Percentiles rank a stretch among this genome's conserved stretches.
Evolutionary conservation across 2,329 filamentous ascomycete genomes (phyloP).

Genomic region (Nemania sp.): DNA sequence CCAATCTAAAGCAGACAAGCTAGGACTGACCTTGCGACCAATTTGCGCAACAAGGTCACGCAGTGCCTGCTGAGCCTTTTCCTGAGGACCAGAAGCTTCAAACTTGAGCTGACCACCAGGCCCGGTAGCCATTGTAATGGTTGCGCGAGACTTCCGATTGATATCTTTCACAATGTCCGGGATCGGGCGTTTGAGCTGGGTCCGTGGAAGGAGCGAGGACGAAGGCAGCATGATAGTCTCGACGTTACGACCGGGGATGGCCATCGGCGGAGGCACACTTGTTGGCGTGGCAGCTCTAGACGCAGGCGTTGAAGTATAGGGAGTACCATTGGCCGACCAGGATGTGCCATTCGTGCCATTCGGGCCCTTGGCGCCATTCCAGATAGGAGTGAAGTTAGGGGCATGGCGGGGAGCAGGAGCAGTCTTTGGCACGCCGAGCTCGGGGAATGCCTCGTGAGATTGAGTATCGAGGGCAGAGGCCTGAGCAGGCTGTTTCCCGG

Average conservation of each 20-base stretch:
- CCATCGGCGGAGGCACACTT: slow-evolving; percentile 59
- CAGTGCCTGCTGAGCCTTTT: slow-evolving; percentile 83
- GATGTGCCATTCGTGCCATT: slow-evolving; percentile 59
- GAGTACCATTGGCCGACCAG: slow-evolving; percentile 56
- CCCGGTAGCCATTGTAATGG: slow-evolving; percentile 75
- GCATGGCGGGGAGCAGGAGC: too few relatives aligned
- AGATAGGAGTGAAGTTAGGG: slow-evolving; percentile 67
- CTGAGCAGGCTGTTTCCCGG: slow-evolving; percentile 68
- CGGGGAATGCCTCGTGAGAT: slow-evolving; percentile 92
- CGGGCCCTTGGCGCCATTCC: slow-evolving; percentile 70
- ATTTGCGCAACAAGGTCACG: slow-evolving; percentile 88
- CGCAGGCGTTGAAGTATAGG: slow-evolving; percentile 64
- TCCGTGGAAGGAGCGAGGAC: slow-evolving; percentile 74
- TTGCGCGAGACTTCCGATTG: slow-evolving; percentile 88
- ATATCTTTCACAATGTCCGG: slow-evolving; percentile 87
- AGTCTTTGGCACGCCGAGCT: slow-evolving; percentile 75
- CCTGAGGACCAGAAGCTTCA: slow-evolving; percentile 80
- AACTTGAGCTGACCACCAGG: slow-evolving; percentile 76
- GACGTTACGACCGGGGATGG: slow-evolving; percentile 79
- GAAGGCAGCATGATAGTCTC: slow-evolving; percentile 76
- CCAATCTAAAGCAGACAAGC: background rate
- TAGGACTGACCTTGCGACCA: slow-evolving; percentile 75
- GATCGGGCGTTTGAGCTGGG: slow-evolving; percentile 81
- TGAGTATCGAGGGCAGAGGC: slow-evolving; percentile 70
- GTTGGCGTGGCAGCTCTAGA: slow-evolving; percentile 59